These are phyloP conservation scores for Podosphaera fusca DNA, from an alignment of 2,329 filamentous ascomycete species.

Conservation along the genomic window DNA sequence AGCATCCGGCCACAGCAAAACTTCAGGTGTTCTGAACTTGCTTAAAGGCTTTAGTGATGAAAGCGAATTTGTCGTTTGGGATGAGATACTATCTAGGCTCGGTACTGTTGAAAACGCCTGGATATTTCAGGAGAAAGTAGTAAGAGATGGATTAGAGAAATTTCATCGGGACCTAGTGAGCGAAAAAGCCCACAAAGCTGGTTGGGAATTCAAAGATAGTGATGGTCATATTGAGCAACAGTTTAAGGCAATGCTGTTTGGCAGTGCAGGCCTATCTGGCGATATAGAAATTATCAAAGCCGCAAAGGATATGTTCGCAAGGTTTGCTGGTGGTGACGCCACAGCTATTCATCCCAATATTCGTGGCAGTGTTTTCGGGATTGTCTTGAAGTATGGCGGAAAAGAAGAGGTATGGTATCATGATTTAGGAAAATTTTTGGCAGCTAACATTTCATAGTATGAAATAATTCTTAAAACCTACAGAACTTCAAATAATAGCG, in stretches of 20 bases:
- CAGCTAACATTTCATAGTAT: conserved; percentile 28
- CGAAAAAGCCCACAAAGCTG: conserved; percentile 61
- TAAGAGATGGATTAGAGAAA: conserved; percentile 53
- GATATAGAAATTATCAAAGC: conserved; percentile 59
- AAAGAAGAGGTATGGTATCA: conserved; percentile 44
- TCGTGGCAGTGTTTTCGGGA: conserved; percentile 63
- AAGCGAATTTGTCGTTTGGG: conserved; percentile 83
- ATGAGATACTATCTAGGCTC: conserved; percentile 64
- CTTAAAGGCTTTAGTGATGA: conserved; percentile 72
- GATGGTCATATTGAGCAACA: conserved; percentile 84
- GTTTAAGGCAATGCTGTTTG: conserved; percentile 83
- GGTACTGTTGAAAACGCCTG: conserved; percentile 62
- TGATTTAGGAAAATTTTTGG: neutral
- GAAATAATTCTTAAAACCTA: conserved; percentile 55
- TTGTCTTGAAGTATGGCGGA: conserved; percentile 64
- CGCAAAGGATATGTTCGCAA: conserved; percentile 74
- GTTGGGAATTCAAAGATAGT: conserved; percentile 65
- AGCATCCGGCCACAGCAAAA: conserved; percentile 79
- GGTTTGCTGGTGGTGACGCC: conserved; percentile 58
- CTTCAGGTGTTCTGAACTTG: conserved; percentile 65
- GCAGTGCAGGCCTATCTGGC: conserved; percentile 55
- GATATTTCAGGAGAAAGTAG: conserved; percentile 60
- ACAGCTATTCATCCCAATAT: conserved; percentile 81
- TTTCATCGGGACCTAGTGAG: conserved; percentile 64
- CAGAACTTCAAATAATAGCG: conserved; percentile 49